A percentile compares a stretch with the other conserved stretches of the same genome.
Evolutionary conservation across 345 rosid genomes (phyloP).

Genomic region (Capsella bursapastoris): DNA sequence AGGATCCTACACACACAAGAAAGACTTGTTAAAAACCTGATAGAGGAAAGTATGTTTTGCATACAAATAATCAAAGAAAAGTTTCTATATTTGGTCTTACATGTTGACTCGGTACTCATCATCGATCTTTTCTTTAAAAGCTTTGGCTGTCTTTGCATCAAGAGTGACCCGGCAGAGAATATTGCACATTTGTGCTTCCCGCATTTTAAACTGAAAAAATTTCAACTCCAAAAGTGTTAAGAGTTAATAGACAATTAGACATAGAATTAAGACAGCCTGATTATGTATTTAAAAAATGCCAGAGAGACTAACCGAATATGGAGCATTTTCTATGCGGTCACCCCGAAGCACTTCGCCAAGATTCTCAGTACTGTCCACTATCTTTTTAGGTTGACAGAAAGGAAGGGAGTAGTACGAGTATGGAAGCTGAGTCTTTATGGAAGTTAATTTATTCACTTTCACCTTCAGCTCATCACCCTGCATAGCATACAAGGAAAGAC

Average conservation of each 20-base stretch:
- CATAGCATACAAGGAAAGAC: slow-evolving; percentile 33
- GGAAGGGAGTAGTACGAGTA: slow-evolving; percentile 88
- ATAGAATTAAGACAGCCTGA: not conserved
- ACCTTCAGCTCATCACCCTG: slow-evolving; percentile 86
- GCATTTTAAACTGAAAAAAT: slow-evolving; percentile 84
- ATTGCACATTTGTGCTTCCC: slow-evolving; percentile 89
- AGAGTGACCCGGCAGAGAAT: slow-evolving; percentile 59
- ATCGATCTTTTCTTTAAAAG: slow-evolving; percentile 87
- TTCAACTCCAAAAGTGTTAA: slow-evolving; percentile 25
- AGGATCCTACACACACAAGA: slow-evolving; percentile 70
- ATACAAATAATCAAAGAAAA: not conserved
- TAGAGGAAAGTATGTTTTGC: not conserved
- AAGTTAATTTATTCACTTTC: slow-evolving; percentile 93
- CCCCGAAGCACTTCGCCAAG: slow-evolving; percentile 99
- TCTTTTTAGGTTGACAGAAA: slow-evolving; percentile 71
- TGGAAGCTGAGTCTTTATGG: slow-evolving; percentile 95
- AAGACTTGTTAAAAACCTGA: slow-evolving; percentile 20
- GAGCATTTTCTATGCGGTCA: slow-evolving; percentile 95
- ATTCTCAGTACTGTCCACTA: slow-evolving; percentile 95
- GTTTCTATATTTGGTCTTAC: slow-evolving; percentile 49
- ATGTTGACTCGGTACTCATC: slow-evolving; percentile 96
- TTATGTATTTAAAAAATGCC: not conserved
- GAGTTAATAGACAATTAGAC: slow-evolving; percentile 14
- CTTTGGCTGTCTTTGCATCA: slow-evolving; percentile 72
- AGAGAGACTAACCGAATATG: slow-evolving; percentile 63